These are phyloP conservation scores for Letharia columbiana DNA, from an alignment of 495 filamentous ascomycete genomes.

Conservation along the genomic window DNA sequence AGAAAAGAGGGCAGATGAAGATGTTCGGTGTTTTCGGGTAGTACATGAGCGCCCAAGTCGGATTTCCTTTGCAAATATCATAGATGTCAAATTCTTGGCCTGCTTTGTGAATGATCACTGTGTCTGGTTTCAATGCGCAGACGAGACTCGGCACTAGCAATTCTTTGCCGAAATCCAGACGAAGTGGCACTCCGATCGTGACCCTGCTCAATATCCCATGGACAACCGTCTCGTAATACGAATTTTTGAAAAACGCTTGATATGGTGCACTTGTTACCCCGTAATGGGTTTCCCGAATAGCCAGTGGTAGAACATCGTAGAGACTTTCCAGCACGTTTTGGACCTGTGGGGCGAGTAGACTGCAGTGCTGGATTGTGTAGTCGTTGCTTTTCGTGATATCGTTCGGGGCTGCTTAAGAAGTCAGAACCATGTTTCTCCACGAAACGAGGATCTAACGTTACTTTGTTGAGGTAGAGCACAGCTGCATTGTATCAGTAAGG, in stretches of 20 bases:
- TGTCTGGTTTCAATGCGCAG: not conserved
- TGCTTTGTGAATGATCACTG: not conserved
- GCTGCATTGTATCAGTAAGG: not conserved
- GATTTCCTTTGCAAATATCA: not conserved
- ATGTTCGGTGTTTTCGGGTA: not conserved
- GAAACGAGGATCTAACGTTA: not conserved
- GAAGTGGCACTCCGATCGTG: not conserved
- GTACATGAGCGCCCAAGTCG: not conserved
- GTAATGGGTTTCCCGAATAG: not conserved
- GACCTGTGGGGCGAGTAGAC: not conserved
- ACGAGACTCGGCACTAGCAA: not conserved
- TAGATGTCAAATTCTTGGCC: not conserved
- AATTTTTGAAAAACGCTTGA: not conserved
- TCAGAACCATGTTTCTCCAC: not conserved
- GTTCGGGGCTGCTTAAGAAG: not conserved
- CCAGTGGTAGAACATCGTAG: not conserved
- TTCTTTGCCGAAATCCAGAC: not conserved
- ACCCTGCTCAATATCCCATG: not conserved
- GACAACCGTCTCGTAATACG: not conserved
- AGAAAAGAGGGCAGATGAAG: not conserved
- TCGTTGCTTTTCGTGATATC: not conserved
- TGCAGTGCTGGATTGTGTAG: not conserved
- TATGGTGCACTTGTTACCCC: not conserved
- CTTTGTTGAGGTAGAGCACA: not conserved
- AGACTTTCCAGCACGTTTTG: not conserved